phyloP scores from a whole-genome alignment of 352 stramenopile species.

The Phytophthora boehmeriae region DNA sequence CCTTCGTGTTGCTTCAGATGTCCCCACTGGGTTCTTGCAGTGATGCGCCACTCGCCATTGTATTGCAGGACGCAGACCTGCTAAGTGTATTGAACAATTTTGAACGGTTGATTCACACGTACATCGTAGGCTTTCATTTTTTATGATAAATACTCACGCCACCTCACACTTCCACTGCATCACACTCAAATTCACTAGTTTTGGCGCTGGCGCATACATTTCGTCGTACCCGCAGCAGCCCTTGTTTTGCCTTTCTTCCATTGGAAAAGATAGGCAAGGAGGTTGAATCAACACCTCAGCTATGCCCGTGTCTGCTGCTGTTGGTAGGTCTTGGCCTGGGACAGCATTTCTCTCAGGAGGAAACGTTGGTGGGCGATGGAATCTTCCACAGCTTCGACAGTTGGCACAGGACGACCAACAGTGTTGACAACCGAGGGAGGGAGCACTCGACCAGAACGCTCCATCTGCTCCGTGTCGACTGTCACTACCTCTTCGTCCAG shows the following conservation, averaged over 20 bases:
- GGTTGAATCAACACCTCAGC: too few relatives aligned
- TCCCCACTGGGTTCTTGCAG: too few relatives aligned
- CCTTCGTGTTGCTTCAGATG: too few relatives aligned
- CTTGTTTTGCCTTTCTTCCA: constrained; percentile 25
- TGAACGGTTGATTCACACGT: background rate
- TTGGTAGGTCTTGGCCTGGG: constrained; percentile 51
- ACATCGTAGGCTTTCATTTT: background rate
- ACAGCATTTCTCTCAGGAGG: constrained; percentile 71
- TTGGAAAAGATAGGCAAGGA: constrained; percentile 28
- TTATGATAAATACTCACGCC: constrained; percentile 35
- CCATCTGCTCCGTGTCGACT: constrained; percentile 47
- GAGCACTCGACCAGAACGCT: constrained; percentile 17
- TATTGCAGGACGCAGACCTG: too few relatives aligned
- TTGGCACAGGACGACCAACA: constrained; percentile 19
- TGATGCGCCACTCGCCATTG: too few relatives aligned
- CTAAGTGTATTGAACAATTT: too few relatives aligned
- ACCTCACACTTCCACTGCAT: constrained; percentile 18
- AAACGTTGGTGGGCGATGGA: constrained; percentile 71
- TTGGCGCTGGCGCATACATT: constrained; percentile 14
- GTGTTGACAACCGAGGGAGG: constrained; percentile 13
- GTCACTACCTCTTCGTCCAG: constrained; percentile 52
- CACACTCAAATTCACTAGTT: constrained; percentile 26
- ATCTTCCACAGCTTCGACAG: constrained; percentile 52
- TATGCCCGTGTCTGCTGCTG: constrained; percentile 30
- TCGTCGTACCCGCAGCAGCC: constrained; percentile 13